Conservation (phyloP, 1,284 basidiomycete genomes). For the Austroboletus olivaceoglutinosus region DNA sequence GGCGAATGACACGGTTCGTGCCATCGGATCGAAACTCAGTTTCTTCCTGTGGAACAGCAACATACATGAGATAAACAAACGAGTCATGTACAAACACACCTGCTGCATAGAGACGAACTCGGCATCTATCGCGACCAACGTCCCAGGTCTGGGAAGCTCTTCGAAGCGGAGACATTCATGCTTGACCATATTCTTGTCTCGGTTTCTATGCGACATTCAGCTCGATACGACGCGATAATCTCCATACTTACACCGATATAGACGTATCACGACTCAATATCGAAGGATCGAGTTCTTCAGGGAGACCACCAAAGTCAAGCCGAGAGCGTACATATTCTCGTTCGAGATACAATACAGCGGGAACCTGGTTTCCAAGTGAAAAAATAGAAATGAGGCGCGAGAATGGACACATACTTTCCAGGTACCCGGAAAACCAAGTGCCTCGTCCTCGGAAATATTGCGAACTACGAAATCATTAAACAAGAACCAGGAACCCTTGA, state of each 20-base stretch:
- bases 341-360: constrained; percentile 86
- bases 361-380: constrained; percentile 53
- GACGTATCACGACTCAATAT: constrained; percentile 87
- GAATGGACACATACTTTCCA: constrained; percentile 73
- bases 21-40: constrained; percentile 94
- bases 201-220: constrained; percentile 47
- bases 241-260: constrained; percentile 69
- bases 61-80: background rate
- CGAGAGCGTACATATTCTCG: constrained; percentile 59
- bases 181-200: constrained; percentile 70
- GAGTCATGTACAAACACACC: constrained; percentile 37
- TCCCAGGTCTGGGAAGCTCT: constrained; percentile 87
- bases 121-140: constrained; percentile 92
- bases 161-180: constrained; percentile 70
- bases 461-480: constrained; percentile 97
- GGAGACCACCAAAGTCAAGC: constrained; percentile 68
- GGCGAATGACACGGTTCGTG: constrained; percentile 88
- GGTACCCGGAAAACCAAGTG: constrained; percentile 78
- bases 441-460: constrained; percentile 83
- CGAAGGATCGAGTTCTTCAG: constrained; percentile 64
- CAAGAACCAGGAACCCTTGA: constrained; percentile 77
- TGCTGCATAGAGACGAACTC: constrained; percentile 98
- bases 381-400: background rate
- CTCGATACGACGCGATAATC: background rate
- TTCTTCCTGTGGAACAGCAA: constrained; percentile 66